phyloP scores from a whole-genome alignment of 257 asterid genomes.

The Solanum appendiculatum region DNA sequence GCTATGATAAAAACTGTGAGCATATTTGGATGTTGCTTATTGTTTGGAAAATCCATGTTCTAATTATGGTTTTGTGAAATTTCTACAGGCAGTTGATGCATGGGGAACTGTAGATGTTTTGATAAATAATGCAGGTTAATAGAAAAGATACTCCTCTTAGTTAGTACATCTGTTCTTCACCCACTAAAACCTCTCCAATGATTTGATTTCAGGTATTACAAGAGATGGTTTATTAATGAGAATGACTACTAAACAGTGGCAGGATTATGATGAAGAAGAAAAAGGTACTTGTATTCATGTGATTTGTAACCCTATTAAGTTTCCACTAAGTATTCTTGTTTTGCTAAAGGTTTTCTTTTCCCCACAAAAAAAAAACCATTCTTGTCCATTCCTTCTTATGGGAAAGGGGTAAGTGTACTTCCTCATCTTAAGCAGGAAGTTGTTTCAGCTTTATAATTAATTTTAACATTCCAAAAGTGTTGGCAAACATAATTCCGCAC shows the following conservation, averaged over 20 bases:
- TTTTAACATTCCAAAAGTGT: not conserved
- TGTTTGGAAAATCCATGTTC: constrained; percentile 2
- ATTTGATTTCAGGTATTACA: constrained; percentile 60
- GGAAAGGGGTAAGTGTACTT: not conserved
- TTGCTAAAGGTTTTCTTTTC: not conserved
- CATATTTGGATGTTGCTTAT: not conserved
- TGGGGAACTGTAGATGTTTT: constrained; percentile 91
- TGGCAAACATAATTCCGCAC: not conserved
- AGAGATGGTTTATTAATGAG: constrained; percentile 94
- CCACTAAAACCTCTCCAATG: not conserved
- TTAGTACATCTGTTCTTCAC: not conserved
- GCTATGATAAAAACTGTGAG: constrained; percentile 88
- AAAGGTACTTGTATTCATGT: constrained; percentile 43
- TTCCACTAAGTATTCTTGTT: not conserved
- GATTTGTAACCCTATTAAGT: not conserved
- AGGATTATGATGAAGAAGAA: constrained; percentile 95
- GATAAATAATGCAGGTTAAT: constrained; percentile 88
- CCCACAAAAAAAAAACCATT: not conserved
- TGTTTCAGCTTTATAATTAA: not conserved
- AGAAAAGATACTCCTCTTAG: not conserved
- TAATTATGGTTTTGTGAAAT: constrained; percentile 17
- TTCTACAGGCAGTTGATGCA: constrained; percentile 72
- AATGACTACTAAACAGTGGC: constrained; percentile 90
- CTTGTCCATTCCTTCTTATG: not conserved
- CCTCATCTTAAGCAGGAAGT: not conserved